Percentiles rank a stretch among this genome's conserved stretches.
phyloP scores from a whole-genome alignment of 306 rosid species.

The Citrullus mucosospermus region DNA sequence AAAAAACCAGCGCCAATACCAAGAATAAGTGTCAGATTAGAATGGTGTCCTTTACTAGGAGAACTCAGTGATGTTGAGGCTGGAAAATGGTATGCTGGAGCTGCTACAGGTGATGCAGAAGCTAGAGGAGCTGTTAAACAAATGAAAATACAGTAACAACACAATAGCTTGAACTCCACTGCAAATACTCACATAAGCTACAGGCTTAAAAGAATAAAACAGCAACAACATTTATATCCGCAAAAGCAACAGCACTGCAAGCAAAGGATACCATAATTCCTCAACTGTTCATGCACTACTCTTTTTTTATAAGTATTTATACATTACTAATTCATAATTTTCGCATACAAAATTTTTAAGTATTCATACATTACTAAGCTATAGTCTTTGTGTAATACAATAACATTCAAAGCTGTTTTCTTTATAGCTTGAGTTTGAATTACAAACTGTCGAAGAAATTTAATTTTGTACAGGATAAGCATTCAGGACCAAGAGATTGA shows the following conservation, averaged over 20 bases:
- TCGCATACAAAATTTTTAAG: too few relatives aligned
- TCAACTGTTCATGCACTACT: neutral
- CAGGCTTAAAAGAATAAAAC: neutral
- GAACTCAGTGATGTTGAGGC: constrained; percentile 26
- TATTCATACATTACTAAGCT: neutral
- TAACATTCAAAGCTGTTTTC: neutral
- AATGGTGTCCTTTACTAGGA: constrained; percentile 40
- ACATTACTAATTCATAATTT: neutral
- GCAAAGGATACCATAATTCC: neutral
- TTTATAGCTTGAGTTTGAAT: neutral
- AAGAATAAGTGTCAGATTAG: constrained; percentile 50
- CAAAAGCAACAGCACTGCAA: neutral
- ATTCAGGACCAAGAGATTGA: neutral
- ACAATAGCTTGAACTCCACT: neutral
- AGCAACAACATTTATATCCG: neutral
- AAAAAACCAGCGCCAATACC: constrained; percentile 60
- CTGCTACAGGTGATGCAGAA: constrained; percentile 38
- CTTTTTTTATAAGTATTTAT: too few relatives aligned
- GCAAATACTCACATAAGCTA: constrained; percentile 6
- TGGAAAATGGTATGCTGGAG: constrained; percentile 33
- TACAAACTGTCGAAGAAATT: neutral
- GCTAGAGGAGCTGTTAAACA: constrained; percentile 47
- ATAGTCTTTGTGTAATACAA: neutral
- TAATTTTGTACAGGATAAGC: neutral
- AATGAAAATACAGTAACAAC: neutral